Evolutionary conservation across 1,284 basidiomycete species (phyloP).

Genomic region (Stereum hirsutum): DNA sequence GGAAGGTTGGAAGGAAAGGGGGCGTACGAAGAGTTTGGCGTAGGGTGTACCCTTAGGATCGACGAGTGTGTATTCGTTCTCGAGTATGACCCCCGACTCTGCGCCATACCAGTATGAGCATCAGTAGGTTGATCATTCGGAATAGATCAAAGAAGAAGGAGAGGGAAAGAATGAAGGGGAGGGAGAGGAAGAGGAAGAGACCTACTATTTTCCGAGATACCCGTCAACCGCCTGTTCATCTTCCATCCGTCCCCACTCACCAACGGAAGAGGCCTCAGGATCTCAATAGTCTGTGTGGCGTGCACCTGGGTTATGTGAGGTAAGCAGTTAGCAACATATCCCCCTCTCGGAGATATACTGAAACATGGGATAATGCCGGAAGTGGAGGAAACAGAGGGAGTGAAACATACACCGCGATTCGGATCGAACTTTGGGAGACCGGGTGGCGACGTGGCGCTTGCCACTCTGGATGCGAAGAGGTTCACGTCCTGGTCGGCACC

Average conservation of each 20-base stretch:
- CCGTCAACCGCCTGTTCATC: slow-evolving; percentile 48
- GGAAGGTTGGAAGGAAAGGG: background rate
- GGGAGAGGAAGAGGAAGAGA: slow-evolving; percentile 1
- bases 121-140: too few relatives aligned
- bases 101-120: too few relatives aligned
- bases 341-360: too few relatives aligned
- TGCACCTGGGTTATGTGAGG: too few relatives aligned
- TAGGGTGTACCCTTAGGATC: slow-evolving; percentile 57
- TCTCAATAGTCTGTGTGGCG: slow-evolving; percentile 64
- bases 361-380: slow-evolving; percentile 1
- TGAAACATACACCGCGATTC: slow-evolving; percentile 45
- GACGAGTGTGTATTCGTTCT: slow-evolving; percentile 51
- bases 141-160: background rate
- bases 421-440: slow-evolving; percentile 61
- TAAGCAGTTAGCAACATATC: too few relatives aligned
- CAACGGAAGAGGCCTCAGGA: slow-evolving; percentile 57
- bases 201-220: slow-evolving; percentile 73
- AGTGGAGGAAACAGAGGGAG: background rate
- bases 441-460: slow-evolving; percentile 32
- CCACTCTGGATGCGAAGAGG: slow-evolving; percentile 47
- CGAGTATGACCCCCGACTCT: slow-evolving; percentile 75
- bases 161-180: background rate
- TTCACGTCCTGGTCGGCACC: slow-evolving; percentile 55
- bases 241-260: slow-evolving; percentile 64
- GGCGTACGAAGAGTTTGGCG: slow-evolving; percentile 60